These are phyloP conservation scores for Atkinsonella hypoxylon DNA, from an alignment of 2,329 filamentous ascomycete genomes.

Conservation along the genomic window DNA sequence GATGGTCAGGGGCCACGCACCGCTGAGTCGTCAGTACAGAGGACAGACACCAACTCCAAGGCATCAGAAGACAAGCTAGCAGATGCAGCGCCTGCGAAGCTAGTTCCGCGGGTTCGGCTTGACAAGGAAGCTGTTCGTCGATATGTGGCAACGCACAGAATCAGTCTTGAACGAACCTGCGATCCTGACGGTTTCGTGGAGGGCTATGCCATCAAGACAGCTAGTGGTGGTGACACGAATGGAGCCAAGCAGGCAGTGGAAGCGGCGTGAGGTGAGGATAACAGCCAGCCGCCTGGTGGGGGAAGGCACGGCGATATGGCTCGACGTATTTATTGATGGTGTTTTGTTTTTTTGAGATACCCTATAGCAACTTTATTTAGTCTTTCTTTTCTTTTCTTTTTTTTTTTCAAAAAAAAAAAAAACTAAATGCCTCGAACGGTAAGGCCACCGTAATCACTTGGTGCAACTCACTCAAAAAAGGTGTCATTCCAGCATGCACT, in stretches of 20 bases:
- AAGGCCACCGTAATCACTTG: too few species aligned
- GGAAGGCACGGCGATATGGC: neutral
- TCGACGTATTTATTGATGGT: too few species aligned
- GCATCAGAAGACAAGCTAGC: constrained; percentile 1
- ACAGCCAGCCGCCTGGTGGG: too few species aligned
- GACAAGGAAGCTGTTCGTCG: constrained; percentile 46
- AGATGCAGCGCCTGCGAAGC: constrained; percentile 10
- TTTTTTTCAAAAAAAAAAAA: too few species aligned
- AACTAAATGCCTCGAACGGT: too few species aligned
- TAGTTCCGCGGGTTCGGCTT: constrained; percentile 36
- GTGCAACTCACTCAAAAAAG: too few species aligned
- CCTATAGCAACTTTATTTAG: too few species aligned
- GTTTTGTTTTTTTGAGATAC: too few species aligned
- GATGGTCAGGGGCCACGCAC: neutral
- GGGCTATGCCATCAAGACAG: constrained; percentile 44
- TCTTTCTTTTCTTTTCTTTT: too few species aligned
- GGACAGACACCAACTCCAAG: neutral
- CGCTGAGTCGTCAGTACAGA: neutral
- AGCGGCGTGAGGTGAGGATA: constrained; percentile 3
- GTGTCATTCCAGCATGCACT: too few species aligned
- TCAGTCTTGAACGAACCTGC: constrained; percentile 54
- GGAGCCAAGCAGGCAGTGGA: constrained; percentile 12
- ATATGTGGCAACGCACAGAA: constrained; percentile 52
- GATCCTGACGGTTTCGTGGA: constrained; percentile 64
- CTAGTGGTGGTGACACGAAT: constrained; percentile 23